phyloP scores from a whole-genome alignment of 2,329 filamentous ascomycete species.

The Coniella lustricola region DNA sequence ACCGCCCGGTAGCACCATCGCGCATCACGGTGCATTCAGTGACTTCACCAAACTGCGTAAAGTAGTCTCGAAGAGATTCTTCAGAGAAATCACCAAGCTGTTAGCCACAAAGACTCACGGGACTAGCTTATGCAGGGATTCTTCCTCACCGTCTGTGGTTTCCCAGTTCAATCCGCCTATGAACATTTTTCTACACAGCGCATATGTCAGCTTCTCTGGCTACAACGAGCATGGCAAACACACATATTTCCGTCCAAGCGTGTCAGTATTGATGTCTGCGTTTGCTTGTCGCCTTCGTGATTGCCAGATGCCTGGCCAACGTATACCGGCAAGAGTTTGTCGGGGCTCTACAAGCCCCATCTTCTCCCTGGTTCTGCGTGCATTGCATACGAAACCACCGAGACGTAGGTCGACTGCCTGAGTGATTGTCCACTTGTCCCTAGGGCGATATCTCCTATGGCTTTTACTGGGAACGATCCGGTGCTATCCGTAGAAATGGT shows the following conservation, averaged over 20 bases:
- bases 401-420: no score
- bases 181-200: constrained; percentile 84
- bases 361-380: no score
- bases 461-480: no score
- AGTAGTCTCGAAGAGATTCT: constrained; percentile 97
- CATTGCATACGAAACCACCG: no score
- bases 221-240: constrained; percentile 1
- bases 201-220: constrained; percentile 18
- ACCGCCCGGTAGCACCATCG: constrained; percentile 86
- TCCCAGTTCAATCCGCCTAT: constrained; percentile 99
- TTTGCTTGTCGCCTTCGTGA: constrained; percentile 6
- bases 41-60: constrained; percentile 95
- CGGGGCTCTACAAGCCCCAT: no score
- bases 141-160: constrained; percentile 83
- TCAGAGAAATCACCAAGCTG: constrained; percentile 5
- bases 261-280: constrained; percentile 5
- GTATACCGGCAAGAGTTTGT: no score
- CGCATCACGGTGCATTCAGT: constrained; percentile 99
- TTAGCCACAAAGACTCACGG: background rate
- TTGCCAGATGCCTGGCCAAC: background rate
- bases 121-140: background rate
- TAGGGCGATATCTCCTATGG: no score
- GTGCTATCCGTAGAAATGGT: no score
- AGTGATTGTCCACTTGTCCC: no score
- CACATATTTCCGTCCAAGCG: background rate